Percentiles rank a stretch among this genome's conserved stretches.
These are phyloP conservation scores for Rhodotorula taiwanensis DNA, from an alignment of 768 basidiomycete genomes.

Conservation along the genomic window DNA sequence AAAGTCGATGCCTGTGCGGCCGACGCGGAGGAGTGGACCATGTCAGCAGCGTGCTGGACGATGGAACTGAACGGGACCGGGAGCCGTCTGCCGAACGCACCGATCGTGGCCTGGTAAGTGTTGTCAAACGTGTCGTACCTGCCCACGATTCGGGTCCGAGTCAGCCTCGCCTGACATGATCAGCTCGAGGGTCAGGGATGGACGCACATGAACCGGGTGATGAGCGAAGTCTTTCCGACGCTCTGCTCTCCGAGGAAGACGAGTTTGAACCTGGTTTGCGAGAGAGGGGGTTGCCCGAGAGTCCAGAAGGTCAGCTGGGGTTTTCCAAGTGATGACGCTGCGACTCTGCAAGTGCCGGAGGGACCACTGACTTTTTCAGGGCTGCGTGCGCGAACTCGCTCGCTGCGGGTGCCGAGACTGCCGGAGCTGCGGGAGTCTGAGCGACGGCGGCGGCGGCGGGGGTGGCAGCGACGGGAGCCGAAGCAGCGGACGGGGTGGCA, in stretches of 20 bases:
- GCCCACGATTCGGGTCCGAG: constrained; percentile 52
- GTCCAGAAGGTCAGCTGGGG: no score
- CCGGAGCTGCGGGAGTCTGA: constrained; percentile 5
- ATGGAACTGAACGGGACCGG: not conserved
- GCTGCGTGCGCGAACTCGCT: constrained; percentile 42
- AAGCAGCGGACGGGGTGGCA: constrained; percentile 1
- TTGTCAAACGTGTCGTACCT: constrained; percentile 99
- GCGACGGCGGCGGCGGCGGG: constrained; percentile 5
- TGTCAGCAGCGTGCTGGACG: no score
- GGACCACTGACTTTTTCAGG: constrained; percentile 40
- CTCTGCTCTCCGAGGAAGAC: constrained; percentile 42
- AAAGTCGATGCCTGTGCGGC: constrained; percentile 72
- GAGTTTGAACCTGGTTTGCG: constrained; percentile 38
- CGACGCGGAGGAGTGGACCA: not conserved
- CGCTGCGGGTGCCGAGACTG: constrained; percentile 11
- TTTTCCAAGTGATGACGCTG: no score
- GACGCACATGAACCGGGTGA: constrained; percentile 62
- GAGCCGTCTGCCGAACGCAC: constrained; percentile 11
- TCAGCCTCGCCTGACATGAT: not conserved
- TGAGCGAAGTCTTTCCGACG: constrained; percentile 96
- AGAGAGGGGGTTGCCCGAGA: not conserved
- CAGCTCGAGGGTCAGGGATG: not conserved
- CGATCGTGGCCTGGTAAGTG: constrained; percentile 88
- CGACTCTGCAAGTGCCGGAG: no score
- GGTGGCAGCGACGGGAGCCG: not conserved